A percentile compares a stretch with the other conserved stretches of the same genome.
Evolutionary conservation across 2,329 filamentous ascomycete genomes (phyloP).

Genomic region (Chrysoporthe deuterocubensis): DNA sequence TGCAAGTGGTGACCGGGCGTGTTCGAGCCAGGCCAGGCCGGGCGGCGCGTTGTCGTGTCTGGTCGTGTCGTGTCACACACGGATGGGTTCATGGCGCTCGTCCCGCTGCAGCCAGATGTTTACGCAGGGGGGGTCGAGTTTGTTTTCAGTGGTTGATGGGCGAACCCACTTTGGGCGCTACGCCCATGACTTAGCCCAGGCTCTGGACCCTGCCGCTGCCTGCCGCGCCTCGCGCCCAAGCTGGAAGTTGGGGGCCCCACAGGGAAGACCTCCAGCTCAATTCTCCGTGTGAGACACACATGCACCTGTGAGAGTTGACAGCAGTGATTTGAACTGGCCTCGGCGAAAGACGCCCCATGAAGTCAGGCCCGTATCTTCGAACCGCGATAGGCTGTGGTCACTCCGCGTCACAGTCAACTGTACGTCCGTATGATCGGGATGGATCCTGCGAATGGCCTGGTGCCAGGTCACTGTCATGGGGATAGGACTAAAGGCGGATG

Average conservation of each 20-base stretch:
- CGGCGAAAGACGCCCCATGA: too few species aligned
- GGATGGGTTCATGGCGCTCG: neutral
- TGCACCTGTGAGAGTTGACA: too few species aligned
- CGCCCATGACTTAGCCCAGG: neutral
- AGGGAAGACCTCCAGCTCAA: neutral
- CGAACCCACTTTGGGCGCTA: conserved; percentile 1
- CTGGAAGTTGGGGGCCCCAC: neutral
- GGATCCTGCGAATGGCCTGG: too few species aligned
- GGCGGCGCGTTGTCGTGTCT: neutral
- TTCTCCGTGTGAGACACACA: too few species aligned
- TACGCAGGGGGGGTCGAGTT: conserved; percentile 10
- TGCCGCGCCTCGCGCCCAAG: neutral
- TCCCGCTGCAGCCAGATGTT: conserved; percentile 4
- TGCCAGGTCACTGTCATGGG: too few species aligned
- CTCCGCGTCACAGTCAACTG: too few species aligned
- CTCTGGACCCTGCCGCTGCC: neutral
- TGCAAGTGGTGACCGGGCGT: neutral
- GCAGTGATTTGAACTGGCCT: too few species aligned
- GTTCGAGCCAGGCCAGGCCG: conserved; percentile 1
- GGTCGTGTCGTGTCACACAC: conserved; percentile 3
- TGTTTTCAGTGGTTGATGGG: conserved; percentile 12
- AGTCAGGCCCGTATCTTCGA: too few species aligned
- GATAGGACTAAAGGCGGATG: too few species aligned
- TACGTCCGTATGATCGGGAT: too few species aligned
- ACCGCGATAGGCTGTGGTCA: too few species aligned